Evolutionary conservation across 2,329 filamentous ascomycete genomes (phyloP).

Genomic region (Elsinoe batatas): DNA sequence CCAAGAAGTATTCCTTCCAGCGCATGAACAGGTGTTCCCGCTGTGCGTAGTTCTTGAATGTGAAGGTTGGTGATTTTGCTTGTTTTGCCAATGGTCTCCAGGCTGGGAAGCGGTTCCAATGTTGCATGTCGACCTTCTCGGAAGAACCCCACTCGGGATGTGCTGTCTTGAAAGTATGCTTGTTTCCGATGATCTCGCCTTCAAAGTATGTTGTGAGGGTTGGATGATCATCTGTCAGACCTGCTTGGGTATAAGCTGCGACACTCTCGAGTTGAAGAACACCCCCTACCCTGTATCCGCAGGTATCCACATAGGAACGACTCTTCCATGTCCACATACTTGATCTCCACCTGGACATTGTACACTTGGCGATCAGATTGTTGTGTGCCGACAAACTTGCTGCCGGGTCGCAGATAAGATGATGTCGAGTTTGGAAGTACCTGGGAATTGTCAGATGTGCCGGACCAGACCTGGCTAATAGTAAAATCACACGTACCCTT

Average conservation of each 20-base stretch:
- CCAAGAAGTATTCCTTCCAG: slow-evolving; percentile 97
- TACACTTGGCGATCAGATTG: slow-evolving; percentile 89
- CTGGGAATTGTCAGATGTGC: slow-evolving; percentile 32
- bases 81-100: slow-evolving; percentile 68
- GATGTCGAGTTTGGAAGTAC: slow-evolving; percentile 70
- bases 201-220: slow-evolving; percentile 98
- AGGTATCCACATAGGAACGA: slow-evolving; percentile 93
- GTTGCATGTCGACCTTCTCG: slow-evolving; percentile 81
- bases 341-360: slow-evolving; percentile 92
- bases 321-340: slow-evolving; percentile 88
- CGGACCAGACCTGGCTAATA: background rate
- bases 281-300: slow-evolving; percentile 73
- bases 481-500: slow-evolving; percentile 17
- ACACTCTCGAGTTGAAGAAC: background rate
- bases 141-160: slow-evolving; percentile 86
- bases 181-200: slow-evolving; percentile 91
- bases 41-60: slow-evolving; percentile 60
- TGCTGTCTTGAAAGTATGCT: slow-evolving; percentile 86
- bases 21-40: slow-evolving; percentile 93
- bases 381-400: slow-evolving; percentile 81
- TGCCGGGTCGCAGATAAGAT: slow-evolving; percentile 76
- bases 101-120: slow-evolving; percentile 84
- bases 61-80: slow-evolving; percentile 45
- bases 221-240: slow-evolving; percentile 87
- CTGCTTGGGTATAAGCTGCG: slow-evolving; percentile 37